phyloP scores from a whole-genome alignment of 2,329 filamentous ascomycete species.

The Neonectria ditissima region DNA sequence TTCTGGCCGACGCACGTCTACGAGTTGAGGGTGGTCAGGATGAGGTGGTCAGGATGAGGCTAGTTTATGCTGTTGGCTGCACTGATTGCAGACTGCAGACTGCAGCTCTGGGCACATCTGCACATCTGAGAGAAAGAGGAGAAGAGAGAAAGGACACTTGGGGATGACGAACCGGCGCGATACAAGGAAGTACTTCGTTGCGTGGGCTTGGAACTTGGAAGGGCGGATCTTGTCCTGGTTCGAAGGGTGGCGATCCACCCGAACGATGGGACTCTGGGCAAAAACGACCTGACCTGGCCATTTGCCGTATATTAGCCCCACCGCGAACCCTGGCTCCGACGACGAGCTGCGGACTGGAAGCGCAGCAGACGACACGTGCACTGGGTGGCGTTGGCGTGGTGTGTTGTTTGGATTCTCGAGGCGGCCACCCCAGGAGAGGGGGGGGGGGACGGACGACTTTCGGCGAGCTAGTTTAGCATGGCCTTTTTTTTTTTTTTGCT shows the following conservation, averaged over 20 bases:
- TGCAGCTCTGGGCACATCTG: no score
- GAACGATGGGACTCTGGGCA: background rate
- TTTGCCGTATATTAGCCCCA: background rate
- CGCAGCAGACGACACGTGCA: background rate
- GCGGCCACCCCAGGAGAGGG: no score
- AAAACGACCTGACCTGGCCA: background rate
- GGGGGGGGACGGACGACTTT: background rate
- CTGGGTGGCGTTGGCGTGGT: background rate
- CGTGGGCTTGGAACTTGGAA: no score
- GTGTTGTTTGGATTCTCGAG: background rate
- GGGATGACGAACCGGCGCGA: no score
- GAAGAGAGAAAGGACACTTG: no score
- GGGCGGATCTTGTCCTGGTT: background rate
- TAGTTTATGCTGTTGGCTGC: background rate
- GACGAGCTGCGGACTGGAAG: background rate
- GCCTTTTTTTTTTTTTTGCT: no score
- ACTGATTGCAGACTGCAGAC: background rate
- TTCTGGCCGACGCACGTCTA: background rate
- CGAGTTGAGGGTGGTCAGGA: background rate
- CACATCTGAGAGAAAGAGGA: no score
- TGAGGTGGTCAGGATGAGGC: slow-evolving; percentile 1
- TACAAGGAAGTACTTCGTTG: background rate
- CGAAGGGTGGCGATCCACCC: background rate
- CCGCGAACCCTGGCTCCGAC: background rate
- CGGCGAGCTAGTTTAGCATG: no score